A percentile compares a stretch with the other conserved stretches of the same genome.
Conservation (phyloP, 2,329 filamentous ascomycete species). For the Chaetomium globosum region DNA sequence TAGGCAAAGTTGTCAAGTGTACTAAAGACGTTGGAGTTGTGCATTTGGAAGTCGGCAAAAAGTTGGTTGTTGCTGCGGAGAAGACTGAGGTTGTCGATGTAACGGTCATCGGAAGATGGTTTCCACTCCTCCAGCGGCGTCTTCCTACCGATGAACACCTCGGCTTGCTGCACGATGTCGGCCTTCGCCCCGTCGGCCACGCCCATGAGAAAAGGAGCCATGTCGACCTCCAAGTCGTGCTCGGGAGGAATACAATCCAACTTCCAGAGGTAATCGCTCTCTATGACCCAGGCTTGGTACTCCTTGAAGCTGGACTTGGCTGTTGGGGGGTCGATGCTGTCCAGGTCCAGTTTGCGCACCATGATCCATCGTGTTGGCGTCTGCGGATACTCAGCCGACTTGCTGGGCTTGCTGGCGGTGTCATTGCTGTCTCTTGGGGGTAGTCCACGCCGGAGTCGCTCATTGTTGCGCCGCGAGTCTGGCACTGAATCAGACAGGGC, state of each 20-base stretch:
- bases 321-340: constrained; percentile 23
- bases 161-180: constrained; percentile 13
- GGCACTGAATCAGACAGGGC: neutral
- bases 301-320: neutral
- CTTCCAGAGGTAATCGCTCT: constrained; percentile 43
- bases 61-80: constrained; percentile 40
- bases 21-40: constrained; percentile 48
- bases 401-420: neutral
- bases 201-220: constrained; percentile 44
- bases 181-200: constrained; percentile 19
- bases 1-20: constrained; percentile 46
- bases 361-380: constrained; percentile 46
- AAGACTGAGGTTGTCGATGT: neutral
- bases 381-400: constrained; percentile 22
- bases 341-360: constrained; percentile 39
- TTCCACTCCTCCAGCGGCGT: constrained; percentile 30
- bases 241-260: constrained; percentile 40
- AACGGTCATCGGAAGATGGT: constrained; percentile 10
- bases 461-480: neutral
- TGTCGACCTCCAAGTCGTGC: constrained; percentile 46
- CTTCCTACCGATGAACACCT: constrained; percentile 21
- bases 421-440: neutral
- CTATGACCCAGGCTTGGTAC: constrained; percentile 44
- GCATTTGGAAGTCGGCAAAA: constrained; percentile 48
- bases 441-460: neutral